Base-by-base conservation (phyloP, 495 filamentous ascomycete species). In the Hypoxylon rickii region DNA sequence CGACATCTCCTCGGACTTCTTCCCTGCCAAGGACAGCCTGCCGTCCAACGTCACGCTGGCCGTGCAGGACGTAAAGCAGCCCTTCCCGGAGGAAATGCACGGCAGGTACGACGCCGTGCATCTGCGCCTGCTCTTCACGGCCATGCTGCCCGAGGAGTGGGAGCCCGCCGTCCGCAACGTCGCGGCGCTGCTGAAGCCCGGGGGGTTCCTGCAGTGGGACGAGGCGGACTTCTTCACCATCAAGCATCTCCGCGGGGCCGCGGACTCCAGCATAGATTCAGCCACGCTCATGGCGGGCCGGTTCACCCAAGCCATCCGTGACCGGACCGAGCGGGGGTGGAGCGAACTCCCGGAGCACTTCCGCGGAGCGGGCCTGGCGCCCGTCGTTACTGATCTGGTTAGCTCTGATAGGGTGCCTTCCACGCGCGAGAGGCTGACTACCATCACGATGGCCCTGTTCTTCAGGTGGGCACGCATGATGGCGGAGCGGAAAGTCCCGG, bases 71-170 rank as follows among this genome's bases (percentile, higher is more conserved):
- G 63, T 73, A 52, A 54, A 57, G 43, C 22, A 36, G 22, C 69
- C 72, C 3, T 71, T 74, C 41, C 66, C 68, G 2, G 51, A 52
- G 7, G 32, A 61, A 1, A 54, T 71, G 32, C 41, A 51, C 19
- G 62, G 60, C 22, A 67, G 55, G 15, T 77, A 67, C 51, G 73
- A 75, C 42, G 15, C 74, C 7, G 66, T 75, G 7, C 66, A 68
- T 20, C 62, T 70, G 18, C 68, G 73, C 3, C 55, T 76, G 36
- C 43, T 70, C 19, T 70, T 68, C 54, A 52, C 65, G 38, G 68
- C 63, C 7, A 70, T 55, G 29, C 50, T 43, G 11, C 58, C 53
- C 11, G 29, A 13, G 8, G 70, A 66, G 3, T 66, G 59, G 69
- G 44, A 29, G 32, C 46, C 7, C 48, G 55, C 66, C 17, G 51